These are phyloP conservation scores for Alternaria sp. DNA, from an alignment of 2,329 filamentous ascomycete species.

Conservation along the genomic window DNA sequence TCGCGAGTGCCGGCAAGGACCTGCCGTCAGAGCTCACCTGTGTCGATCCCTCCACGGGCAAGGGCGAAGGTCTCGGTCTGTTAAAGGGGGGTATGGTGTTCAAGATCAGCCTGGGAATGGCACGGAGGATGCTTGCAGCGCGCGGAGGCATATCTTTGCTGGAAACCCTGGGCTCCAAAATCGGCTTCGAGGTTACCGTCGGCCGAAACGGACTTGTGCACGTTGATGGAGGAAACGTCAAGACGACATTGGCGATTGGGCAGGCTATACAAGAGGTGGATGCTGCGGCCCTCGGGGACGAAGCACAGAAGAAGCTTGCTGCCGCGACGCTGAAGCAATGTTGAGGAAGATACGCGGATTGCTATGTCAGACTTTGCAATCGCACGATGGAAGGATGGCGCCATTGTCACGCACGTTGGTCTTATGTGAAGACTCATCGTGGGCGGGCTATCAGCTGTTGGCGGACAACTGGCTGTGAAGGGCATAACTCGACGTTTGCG, in stretches of 20 bases:
- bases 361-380: not conserved
- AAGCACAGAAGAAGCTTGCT: constrained; percentile 74
- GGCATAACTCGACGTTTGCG: not conserved
- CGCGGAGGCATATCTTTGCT: constrained; percentile 71
- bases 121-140: constrained; percentile 74
- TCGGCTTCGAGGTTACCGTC: constrained; percentile 92
- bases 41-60: constrained; percentile 83
- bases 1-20: constrained; percentile 65
- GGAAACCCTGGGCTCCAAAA: constrained; percentile 79
- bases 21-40: constrained; percentile 92
- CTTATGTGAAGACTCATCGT: not conserved
- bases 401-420: not conserved
- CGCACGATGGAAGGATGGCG: not conserved
- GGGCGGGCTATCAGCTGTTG: not conserved
- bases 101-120: constrained; percentile 77
- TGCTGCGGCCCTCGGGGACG: constrained; percentile 65
- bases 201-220: constrained; percentile 92
- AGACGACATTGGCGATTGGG: constrained; percentile 78
- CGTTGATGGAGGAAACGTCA: constrained; percentile 80
- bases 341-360: constrained; percentile 20
- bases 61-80: constrained; percentile 84
- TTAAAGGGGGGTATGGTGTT: constrained; percentile 88
- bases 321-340: constrained; percentile 68
- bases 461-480: not conserved
- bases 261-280: constrained; percentile 81